Evolutionary conservation across 805 yeast species (phyloP), one percentile per base, ranked within the genome.

Genomic region (Teunomyces cretensis): DNA sequence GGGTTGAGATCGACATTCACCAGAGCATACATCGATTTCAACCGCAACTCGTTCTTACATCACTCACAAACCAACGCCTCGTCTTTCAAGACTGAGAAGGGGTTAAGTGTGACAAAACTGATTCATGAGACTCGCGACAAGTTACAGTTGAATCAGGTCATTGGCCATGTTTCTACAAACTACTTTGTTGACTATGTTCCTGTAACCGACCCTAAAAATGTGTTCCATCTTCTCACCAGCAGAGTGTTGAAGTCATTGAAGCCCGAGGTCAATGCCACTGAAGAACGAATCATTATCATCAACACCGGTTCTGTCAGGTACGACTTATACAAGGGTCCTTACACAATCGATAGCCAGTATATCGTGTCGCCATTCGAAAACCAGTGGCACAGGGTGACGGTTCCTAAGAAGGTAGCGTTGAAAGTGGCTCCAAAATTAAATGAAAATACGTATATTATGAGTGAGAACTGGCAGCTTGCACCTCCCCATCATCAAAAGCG

Each of bases 231-330:
- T 30, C 60, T 90, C 30, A 81, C 81, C 37, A 65, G 70, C 1
- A 64, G 76, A 16, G 77, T 90, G 5, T 64, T 91, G 45, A 81
- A 81, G 7, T 62, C 69, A 12, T 59, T 76, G 49, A 53, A 56
- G 27, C 65, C 71, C 3, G 46, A 41, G 4, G 55, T 55, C 41
- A 47, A 51, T 27, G 47, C 52, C 13, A 44, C 50, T 2, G 33
- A 47, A 14, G 67, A 49, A 54, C 58, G 64, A 50, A 68, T 83
- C 24, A 76, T 89, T 19, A 66, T 87, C 37, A 79, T 88, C 48
- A 92, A 92, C 61, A 86, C 96, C 0, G 97, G 97, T 1, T 84
- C 96, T 4, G 78, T 91, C 2, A 76, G 97, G 43, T 92, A 88
- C 58, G 97, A 91, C 63, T 65, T 91, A 38, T 86, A 85, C 67